Evolutionary conservation across 139 green algal species (phyloP), one percentile per base, ranked within the genome.

Genomic region (Micromonas pusilla): DNA sequence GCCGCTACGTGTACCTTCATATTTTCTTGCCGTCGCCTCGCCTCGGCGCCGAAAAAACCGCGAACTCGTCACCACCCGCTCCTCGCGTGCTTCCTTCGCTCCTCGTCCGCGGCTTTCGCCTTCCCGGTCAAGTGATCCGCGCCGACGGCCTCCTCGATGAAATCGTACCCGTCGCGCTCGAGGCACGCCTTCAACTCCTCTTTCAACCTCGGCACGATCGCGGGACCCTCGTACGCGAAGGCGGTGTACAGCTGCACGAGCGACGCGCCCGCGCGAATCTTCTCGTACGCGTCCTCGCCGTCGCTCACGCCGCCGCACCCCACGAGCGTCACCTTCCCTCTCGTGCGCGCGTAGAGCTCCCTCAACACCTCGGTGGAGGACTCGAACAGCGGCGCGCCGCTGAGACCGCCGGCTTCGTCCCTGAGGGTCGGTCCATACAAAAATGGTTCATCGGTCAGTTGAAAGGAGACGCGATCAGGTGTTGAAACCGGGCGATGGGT

Each of bases 241-340:
- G 86, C 84, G 0, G 95, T 97, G 87, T 98, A 99, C 13, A 99
- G 72, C 87, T 99, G 90, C 33, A 99, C 93, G 37, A 99, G 82
- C 28, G 83, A 92, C 1, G 95, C 95, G 2, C 95, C 93, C 62
- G 94, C 94, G 0, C 90, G 72, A 34, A 99, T 97, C 81, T 99
- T 99, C 3, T 70, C 33, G 77, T 98, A 99, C 0, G 95, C 95
- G 78, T 98, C 91, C 70, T 86, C 83, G 1, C 94, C 94, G 66
- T 57, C 87, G 37, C 19, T 79, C 39, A 97, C 89, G 31, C 94
- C 94, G 4, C 94, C 94, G 64, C 91, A 94, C 21, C 95, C 94
- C 25, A 99, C 85, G 65, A 99, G 83, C 21, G 94, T 91, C 66
- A 99, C 72, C 65, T 86, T 88, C 6, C 95, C 94, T 31, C 82